Evolutionary conservation across 1,284 basidiomycete genomes (phyloP).

Genomic region (Tylopilus sp.): DNA sequence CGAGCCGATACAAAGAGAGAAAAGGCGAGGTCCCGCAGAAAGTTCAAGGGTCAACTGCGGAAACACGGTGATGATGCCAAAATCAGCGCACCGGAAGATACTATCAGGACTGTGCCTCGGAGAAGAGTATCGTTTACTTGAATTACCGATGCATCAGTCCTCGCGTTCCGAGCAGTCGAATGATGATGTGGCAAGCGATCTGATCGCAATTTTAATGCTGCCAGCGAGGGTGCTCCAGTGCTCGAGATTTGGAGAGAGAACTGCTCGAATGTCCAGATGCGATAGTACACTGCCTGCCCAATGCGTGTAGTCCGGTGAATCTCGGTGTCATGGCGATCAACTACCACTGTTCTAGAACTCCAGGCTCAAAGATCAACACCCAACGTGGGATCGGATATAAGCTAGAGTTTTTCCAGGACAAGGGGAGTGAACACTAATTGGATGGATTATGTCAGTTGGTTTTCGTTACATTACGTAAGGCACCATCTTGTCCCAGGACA

Average conservation of each 20-base stretch:
- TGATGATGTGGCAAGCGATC: conserved; percentile 22
- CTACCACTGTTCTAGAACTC: conserved; percentile 8
- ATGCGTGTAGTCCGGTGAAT: conserved; percentile 21
- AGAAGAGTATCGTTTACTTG: conserved; percentile 34
- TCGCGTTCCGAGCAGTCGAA: conserved; percentile 22
- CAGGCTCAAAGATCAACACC: conserved; percentile 15
- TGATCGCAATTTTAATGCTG: conserved; percentile 21
- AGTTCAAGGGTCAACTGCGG: conserved; percentile 15
- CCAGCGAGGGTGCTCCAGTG: conserved; percentile 3
- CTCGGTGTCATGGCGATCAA: conserved; percentile 22
- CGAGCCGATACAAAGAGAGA: conserved; percentile 31
- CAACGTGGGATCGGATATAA: conserved; percentile 3
- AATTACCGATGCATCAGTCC: conserved; percentile 22
- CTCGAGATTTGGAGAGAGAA: conserved; percentile 8
- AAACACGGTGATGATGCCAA: conserved; percentile 7
- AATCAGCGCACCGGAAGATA: conserved; percentile 8
- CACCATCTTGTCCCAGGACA: not conserved
- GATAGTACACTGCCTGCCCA: conserved; percentile 9
- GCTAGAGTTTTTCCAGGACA: conserved; percentile 1
- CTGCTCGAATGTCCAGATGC: conserved; percentile 16
- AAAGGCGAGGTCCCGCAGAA: conserved; percentile 27
- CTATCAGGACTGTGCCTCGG: conserved; percentile 22
- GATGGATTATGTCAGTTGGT: not conserved
- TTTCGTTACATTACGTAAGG: conserved; percentile 16
- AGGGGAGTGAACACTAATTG: not conserved